Evolutionary conservation across 257 asterid genomes (phyloP).

Genomic region (Penstemon eatonii): DNA sequence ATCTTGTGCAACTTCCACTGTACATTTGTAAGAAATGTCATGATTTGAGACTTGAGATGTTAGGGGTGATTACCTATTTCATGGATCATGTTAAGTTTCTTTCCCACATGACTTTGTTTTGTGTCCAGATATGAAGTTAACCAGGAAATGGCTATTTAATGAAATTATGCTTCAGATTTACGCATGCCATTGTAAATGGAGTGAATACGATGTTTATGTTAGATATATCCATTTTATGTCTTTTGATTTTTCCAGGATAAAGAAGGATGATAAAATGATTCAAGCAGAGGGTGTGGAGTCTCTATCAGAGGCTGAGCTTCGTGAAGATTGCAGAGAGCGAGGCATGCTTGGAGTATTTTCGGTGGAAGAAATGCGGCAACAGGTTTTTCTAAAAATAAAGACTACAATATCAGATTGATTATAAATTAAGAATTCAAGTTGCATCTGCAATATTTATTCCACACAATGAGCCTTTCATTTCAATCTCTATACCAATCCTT

Average conservation of each 20-base stretch:
- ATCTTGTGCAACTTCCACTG: background rate
- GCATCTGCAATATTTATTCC: background rate
- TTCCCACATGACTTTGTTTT: background rate
- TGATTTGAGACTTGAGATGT: background rate
- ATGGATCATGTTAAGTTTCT: background rate
- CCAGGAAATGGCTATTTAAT: background rate
- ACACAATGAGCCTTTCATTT: background rate
- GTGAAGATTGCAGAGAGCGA: conserved; percentile 91
- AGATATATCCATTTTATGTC: background rate
- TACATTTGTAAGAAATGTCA: background rate
- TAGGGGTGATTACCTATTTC: background rate
- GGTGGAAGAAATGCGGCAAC: conserved; percentile 91
- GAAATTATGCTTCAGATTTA: background rate
- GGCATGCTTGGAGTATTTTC: conserved; percentile 83
- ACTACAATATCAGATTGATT: background rate
- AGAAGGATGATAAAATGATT: conserved; percentile 78
- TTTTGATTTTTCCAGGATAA: conserved; percentile 44
- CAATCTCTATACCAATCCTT: background rate
- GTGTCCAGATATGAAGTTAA: background rate
- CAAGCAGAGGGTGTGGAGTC: conserved; percentile 90
- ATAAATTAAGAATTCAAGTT: background rate
- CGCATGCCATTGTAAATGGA: background rate
- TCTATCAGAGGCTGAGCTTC: conserved; percentile 90
- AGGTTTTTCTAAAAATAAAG: conserved; percentile 46
- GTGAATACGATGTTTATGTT: background rate